phyloP scores from a whole-genome alignment of 306 rosid species.

The Fragaria vesca region DNA sequence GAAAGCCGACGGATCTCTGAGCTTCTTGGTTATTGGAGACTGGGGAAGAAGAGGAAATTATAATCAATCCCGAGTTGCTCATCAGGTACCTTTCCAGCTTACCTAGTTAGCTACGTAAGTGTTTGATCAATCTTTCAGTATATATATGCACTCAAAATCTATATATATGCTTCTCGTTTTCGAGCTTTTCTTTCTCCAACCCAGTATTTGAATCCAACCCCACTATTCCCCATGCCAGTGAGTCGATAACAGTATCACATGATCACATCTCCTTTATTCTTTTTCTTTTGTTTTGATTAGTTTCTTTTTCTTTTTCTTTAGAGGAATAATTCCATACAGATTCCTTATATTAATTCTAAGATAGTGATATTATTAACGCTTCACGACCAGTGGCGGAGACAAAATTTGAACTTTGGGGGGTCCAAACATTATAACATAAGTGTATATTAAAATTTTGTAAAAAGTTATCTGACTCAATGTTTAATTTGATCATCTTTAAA shows the following conservation, averaged over 20 bases:
- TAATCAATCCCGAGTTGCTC: conserved; percentile 65
- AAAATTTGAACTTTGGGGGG: too few relatives aligned
- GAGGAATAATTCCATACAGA: conserved; percentile 8
- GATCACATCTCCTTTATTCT: neutral
- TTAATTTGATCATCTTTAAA: too few relatives aligned
- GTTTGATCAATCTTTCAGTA: neutral
- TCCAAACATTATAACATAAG: too few relatives aligned
- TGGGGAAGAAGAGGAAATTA: conserved; percentile 69
- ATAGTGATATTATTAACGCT: neutral
- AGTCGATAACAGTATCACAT: neutral
- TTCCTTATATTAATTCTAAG: neutral
- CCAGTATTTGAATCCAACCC: neutral
- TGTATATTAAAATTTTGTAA: too few relatives aligned
- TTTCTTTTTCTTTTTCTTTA: neutral
- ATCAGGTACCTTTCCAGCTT: conserved; percentile 35
- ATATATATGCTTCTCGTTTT: neutral
- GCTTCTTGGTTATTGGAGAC: conserved; percentile 61
- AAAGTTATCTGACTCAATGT: too few relatives aligned
- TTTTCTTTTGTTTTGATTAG: neutral
- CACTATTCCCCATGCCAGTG: neutral
- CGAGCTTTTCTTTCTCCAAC: neutral
- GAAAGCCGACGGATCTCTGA: conserved; percentile 37
- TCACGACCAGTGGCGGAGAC: neutral
- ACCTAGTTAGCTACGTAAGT: neutral
- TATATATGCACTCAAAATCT: neutral